Base-by-base conservation (phyloP, 345 rosid species). In the Gossypium raimondii region DNA sequence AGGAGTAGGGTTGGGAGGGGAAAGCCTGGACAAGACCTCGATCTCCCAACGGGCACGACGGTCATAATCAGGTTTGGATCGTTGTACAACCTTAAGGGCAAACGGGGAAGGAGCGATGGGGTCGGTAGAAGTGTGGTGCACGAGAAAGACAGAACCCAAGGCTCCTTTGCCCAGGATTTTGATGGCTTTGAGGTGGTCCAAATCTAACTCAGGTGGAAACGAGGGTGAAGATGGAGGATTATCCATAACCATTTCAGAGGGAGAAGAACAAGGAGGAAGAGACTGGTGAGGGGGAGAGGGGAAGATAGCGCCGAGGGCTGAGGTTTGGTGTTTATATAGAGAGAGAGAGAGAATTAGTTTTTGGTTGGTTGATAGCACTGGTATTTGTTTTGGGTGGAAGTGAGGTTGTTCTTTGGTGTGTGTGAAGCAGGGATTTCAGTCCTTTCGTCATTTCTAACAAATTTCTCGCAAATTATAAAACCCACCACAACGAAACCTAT, bases 91-190 rank as follows among this genome's bases (percentile, higher is more conserved):
- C 38, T 59, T 59, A 17, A 59, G 64, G 38, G 64, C 64, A 59
- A 59, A 59, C n/a, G 38, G 64, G 64, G n/a, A 59, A 12, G 27
- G n/a, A 2, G 41, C 64, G 41, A 17, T 25, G 0, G 64, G 64
- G 16, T 25, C 38, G 16, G 38, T 25, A 10, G 64, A 25, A 11
- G 41, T 1, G 41, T 25, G 17, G 64, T 59, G 64, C 17, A 59
- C 64, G 41, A 59, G 64, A 27, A 59, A 59, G 41, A 59, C 64
- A 25, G 38, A 11, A 8, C 64, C 64, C 34, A 25, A 11, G 41
- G 64, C 64, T 59, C 64, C 38, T 59, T 59, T 12, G 38, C 64
- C 64, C 17, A 59, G 41, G 38, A 59, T 59, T 59, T 59, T 59
- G 9, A 59, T 59, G 38, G 64, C 34, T 59, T 59, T 59, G 64